phyloP scores from a whole-genome alignment of 768 basidiomycete genomes.

The Collybia sordida region DNA sequence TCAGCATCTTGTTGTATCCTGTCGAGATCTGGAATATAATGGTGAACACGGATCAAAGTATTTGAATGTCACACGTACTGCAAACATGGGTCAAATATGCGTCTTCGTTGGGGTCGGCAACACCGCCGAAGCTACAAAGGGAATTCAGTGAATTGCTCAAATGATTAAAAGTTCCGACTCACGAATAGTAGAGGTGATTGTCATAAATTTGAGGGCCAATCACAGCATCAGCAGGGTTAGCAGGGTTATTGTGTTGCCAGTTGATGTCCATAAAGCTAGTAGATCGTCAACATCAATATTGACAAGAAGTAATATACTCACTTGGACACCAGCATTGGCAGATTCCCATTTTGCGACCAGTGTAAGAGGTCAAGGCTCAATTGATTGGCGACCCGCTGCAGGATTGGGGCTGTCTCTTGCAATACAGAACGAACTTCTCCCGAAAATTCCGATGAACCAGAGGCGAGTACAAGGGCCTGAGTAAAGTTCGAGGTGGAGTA shows the following conservation, averaged over 20 bases:
- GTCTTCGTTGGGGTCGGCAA: slow-evolving; percentile 59
- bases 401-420: slow-evolving; percentile 34
- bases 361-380: slow-evolving; percentile 4
- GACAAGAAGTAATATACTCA: slow-evolving; percentile 17
- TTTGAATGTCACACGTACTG: slow-evolving; percentile 44
- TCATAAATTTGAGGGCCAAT: slow-evolving; percentile 76
- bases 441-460: slow-evolving; percentile 21
- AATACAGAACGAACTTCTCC: slow-evolving; percentile 29
- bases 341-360: too few species aligned
- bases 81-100: slow-evolving; percentile 71
- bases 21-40: slow-evolving; percentile 47
- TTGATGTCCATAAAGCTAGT: slow-evolving; percentile 77
- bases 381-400: slow-evolving; percentile 28
- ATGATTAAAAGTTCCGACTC: slow-evolving; percentile 20
- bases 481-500: slow-evolving; percentile 21
- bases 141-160: slow-evolving; percentile 1
- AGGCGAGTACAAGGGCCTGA: slow-evolving; percentile 16
- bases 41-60: background rate
- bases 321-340: slow-evolving; percentile 32
- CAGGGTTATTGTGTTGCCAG: slow-evolving; percentile 70
- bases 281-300: slow-evolving; percentile 2
- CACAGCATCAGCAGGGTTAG: slow-evolving; percentile 70
- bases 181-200: slow-evolving; percentile 79
- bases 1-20: slow-evolving; percentile 41
- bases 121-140: slow-evolving; percentile 58